Percentiles rank a stretch among this genome's conserved stretches.
Conservation (phyloP, 2,329 filamentous ascomycete species). For the Ophiocordyceps sinensis region DNA sequence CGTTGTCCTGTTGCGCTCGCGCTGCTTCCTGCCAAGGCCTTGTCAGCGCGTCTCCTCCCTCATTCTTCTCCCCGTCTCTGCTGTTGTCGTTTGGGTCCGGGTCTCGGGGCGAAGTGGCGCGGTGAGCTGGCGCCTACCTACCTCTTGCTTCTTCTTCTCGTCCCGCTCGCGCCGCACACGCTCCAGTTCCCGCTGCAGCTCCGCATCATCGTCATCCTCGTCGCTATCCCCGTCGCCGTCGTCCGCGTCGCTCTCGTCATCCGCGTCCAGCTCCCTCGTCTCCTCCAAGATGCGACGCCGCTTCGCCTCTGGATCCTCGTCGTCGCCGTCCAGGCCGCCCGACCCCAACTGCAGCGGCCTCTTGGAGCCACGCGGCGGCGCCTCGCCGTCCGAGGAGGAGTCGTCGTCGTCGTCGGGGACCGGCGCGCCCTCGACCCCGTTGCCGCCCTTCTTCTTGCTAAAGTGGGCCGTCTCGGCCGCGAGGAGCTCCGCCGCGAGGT, state of each 20-base stretch:
- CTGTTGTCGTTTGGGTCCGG: background rate
- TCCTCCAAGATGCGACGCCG: constrained; percentile 77
- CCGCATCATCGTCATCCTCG: constrained; percentile 52
- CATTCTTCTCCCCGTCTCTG: background rate
- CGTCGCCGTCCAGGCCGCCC: constrained; percentile 12
- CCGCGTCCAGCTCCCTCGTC: constrained; percentile 73
- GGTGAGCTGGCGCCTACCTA: constrained; percentile 4
- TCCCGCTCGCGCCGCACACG: constrained; percentile 73
- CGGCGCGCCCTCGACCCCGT: constrained; percentile 11
- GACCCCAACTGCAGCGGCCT: background rate
- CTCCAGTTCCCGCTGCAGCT: constrained; percentile 82
- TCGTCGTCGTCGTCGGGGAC: constrained; percentile 25
- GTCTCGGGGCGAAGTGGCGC: background rate
- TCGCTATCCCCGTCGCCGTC: constrained; percentile 45
- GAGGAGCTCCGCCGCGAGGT: constrained; percentile 80
- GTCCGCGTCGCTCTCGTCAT: constrained; percentile 55
- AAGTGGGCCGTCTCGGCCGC: constrained; percentile 79
- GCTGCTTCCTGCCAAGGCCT: constrained; percentile 51
- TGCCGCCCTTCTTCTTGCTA: constrained; percentile 57
- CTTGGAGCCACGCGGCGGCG: background rate
- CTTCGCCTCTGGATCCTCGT: constrained; percentile 67
- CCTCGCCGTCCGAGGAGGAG: background rate
- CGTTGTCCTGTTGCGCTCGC: constrained; percentile 65
- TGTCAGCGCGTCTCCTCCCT: background rate
- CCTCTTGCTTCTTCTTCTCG: constrained; percentile 25